A percentile compares a stretch with the other conserved stretches of the same genome.
Evolutionary conservation across 1,284 basidiomycete species (phyloP).

Genomic region (Testicularia cyperi): DNA sequence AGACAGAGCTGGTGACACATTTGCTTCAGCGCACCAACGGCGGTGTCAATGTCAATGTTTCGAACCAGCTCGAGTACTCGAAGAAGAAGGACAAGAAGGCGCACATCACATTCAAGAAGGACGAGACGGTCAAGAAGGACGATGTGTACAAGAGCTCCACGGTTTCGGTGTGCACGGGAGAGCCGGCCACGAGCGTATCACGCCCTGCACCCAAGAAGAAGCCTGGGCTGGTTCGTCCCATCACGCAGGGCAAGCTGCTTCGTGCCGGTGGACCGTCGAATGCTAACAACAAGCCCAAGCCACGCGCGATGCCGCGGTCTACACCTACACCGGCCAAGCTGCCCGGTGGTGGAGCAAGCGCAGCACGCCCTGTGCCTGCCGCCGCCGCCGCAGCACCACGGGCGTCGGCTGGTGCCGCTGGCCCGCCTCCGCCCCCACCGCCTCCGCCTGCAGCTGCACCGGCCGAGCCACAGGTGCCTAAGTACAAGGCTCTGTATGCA

Average conservation of each 20-base stretch:
- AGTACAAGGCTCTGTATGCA: constrained; percentile 70
- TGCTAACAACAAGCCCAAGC: constrained; percentile 47
- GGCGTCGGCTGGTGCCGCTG: constrained; percentile 1
- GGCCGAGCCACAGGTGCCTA: constrained; percentile 69
- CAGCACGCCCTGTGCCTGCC: constrained; percentile 16
- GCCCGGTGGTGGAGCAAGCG: constrained; percentile 11
- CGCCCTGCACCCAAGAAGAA: constrained; percentile 83
- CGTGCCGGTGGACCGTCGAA: constrained; percentile 70
- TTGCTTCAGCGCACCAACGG: constrained; percentile 80
- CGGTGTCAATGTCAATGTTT: constrained; percentile 68
- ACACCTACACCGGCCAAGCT: constrained; percentile 26
- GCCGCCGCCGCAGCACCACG: constrained; percentile 44
- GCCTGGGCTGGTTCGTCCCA: constrained; percentile 76
- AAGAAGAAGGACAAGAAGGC: constrained; percentile 98
- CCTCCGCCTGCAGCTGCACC: constrained; percentile 34
- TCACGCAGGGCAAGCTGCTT: constrained; percentile 80
- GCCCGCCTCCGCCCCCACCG: constrained; percentile 64
- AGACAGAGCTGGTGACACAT: constrained; percentile 87
- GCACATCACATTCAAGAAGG: constrained; percentile 83
- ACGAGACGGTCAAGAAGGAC: constrained; percentile 75
- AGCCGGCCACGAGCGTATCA: constrained; percentile 77
- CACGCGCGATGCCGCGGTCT: constrained; percentile 39
- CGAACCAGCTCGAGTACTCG: constrained; percentile 65
- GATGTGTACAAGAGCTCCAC: constrained; percentile 92
- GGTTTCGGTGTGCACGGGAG: constrained; percentile 84